Base-by-base conservation (phyloP, 345 rosid species). In the Pugionium dolabratum region DNA sequence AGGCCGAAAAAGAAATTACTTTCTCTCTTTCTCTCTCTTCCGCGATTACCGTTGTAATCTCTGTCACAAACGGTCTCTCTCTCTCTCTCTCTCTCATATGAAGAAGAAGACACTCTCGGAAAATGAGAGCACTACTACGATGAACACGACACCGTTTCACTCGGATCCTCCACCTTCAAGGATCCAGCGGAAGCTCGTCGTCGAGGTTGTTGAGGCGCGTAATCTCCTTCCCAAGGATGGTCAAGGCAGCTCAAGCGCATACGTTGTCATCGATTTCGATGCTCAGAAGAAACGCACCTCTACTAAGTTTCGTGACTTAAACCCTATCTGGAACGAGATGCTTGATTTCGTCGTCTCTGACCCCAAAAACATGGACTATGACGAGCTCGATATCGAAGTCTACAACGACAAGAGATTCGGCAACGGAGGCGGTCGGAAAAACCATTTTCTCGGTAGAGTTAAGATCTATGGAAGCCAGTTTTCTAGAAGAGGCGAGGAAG, bases 241-340 rank as follows among this genome's bases (percentile, higher is more conserved):
- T 3, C 90, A 86, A 73, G 99, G 99, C 4, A 94, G 97, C 78
- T 88, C 99, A 59, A 90, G 95, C 59, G 84, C 97, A 2, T 94
- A 86, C 69, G 96, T 88, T 28, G 65, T 84, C 47, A 95, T 76
- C 9, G 95, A 88, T 48, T 94, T 94, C 70, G 99, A 90, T 69
- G 82, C 91, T 37, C 97, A 90, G 59, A 80, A 77, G 43, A 81
- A 74, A 78, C 84, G 88, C 10, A 88, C 92, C 61, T 59, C 86
- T 8, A 94, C 99, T 2, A 83, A 59, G 71, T 81, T 61, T 74
- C 87, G 96, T 8, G 89, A 90, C 75, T 85, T 94, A 33, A 94
- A 86, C 81, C 99, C 97, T 0, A 71, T 80, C 5, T 94, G 97
- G 99, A 80, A 88, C 70, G 99, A 94, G 87, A 51, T 76, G 25